phyloP scores from a whole-genome alignment of 164 flowering plant species.

The Euptelea pleiosperma region DNA sequence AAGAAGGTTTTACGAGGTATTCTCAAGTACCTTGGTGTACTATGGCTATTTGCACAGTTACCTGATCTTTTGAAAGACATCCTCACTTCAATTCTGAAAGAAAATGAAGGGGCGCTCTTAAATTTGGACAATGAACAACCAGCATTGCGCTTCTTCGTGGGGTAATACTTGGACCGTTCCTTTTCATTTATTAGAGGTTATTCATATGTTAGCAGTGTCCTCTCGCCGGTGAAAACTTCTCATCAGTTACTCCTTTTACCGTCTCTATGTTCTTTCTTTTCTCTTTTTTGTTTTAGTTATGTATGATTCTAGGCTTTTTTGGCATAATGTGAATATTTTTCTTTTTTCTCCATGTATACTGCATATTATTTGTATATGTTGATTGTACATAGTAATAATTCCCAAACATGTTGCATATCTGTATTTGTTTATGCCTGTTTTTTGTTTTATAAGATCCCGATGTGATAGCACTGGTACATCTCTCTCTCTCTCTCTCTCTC shows the following conservation, averaged over 20 bases:
- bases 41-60: slow-evolving; percentile 97
- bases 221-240: neutral
- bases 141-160: slow-evolving; percentile 97
- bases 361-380: too few relatives aligned
- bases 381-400: too few relatives aligned
- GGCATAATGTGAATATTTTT: too few relatives aligned
- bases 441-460: too few relatives aligned
- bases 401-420: too few relatives aligned
- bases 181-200: slow-evolving; percentile 1
- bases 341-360: too few relatives aligned
- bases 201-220: neutral
- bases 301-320: too few relatives aligned
- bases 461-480: too few relatives aligned
- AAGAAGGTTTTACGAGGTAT: slow-evolving; percentile 95
- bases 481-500: too few relatives aligned
- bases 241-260: neutral
- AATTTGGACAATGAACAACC: slow-evolving; percentile 99
- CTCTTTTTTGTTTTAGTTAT: neutral
- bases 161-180: slow-evolving; percentile 45
- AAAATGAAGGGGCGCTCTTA: slow-evolving; percentile 89
- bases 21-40: slow-evolving; percentile 95
- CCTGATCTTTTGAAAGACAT: slow-evolving; percentile 93
- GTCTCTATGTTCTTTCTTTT: neutral
- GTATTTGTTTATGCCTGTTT: too few relatives aligned
- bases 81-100: slow-evolving; percentile 85